Percentiles rank a stretch among this genome's conserved stretches.
Evolutionary conservation across 139 green algal genomes (phyloP).

Genomic region (Gonium pectorale): DNA sequence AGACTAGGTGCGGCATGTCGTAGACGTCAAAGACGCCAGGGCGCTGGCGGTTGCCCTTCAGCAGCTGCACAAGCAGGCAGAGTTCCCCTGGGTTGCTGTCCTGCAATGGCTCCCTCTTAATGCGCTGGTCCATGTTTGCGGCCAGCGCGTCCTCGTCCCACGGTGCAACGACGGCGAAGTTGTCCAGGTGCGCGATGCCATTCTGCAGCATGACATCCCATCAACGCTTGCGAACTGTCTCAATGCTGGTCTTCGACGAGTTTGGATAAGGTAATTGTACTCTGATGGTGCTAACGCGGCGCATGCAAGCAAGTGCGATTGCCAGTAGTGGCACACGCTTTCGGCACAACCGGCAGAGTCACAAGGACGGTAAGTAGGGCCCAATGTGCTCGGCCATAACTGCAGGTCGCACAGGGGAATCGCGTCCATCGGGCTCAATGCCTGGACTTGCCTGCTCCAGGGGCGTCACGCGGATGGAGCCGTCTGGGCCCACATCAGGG

Average conservation of each 20-base stretch:
- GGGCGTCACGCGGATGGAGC: constrained; percentile 18
- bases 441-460: constrained; percentile 2
- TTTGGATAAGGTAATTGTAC: too few species aligned
- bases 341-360: too few species aligned
- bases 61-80: constrained; percentile 33
- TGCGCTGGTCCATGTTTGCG: neutral
- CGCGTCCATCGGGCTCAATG: neutral
- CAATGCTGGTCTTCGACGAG: too few species aligned
- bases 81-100: neutral
- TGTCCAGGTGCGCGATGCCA: constrained; percentile 32
- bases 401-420: too few species aligned
- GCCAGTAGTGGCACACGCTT: too few species aligned
- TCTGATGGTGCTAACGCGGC: too few species aligned
- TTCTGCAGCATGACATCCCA: too few species aligned
- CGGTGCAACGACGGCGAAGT: neutral
- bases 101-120: too few species aligned
- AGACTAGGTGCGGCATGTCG: constrained; percentile 7
- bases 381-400: too few species aligned
- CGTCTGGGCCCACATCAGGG: constrained; percentile 26
- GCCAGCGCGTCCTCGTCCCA: neutral
- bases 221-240: too few species aligned
- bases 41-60: neutral
- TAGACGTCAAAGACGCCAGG: neutral
- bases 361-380: too few species aligned
- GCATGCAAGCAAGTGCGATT: too few species aligned